Conservation (phyloP, 495 filamentous ascomycete species). For the Aspergillus carlsbadensis region DNA sequence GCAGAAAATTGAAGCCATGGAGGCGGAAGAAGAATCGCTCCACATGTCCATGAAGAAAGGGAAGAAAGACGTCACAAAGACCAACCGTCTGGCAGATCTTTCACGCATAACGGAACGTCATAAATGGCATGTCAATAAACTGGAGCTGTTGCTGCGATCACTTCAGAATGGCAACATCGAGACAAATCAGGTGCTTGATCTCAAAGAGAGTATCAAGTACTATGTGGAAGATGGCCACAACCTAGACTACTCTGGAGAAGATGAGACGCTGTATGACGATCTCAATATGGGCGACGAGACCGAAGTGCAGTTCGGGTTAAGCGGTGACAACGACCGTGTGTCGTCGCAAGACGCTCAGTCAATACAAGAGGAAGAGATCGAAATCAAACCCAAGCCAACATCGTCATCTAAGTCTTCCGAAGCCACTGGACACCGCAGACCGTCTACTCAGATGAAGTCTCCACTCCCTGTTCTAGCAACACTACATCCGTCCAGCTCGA, state of each 20-base stretch:
- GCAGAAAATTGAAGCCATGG: constrained; percentile 84
- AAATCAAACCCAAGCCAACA: constrained; percentile 56
- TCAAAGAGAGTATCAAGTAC: constrained; percentile 91
- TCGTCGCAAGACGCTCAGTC: constrained; percentile 97
- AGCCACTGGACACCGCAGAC: constrained; percentile 58
- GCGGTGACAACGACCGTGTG: constrained; percentile 75
- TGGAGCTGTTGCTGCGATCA: constrained; percentile 86
- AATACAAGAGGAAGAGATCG: constrained; percentile 76
- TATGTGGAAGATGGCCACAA: constrained; percentile 90
- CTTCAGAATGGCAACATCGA: constrained; percentile 93
- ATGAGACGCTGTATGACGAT: constrained; percentile 95
- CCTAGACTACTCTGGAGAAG: constrained; percentile 78
- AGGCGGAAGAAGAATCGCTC: constrained; percentile 86
- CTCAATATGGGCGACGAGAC: constrained; percentile 85
- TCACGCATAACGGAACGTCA: constrained; percentile 82
- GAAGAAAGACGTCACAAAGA: constrained; percentile 78
- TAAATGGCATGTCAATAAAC: constrained; percentile 92
- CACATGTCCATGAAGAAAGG: constrained; percentile 90
- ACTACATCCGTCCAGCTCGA: constrained; percentile 51
- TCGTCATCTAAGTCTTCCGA: constrained; percentile 14
- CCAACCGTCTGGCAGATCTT: constrained; percentile 84
- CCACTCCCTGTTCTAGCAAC: constrained; percentile 89
- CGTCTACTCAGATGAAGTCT: constrained; percentile 90
- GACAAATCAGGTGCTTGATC: constrained; percentile 73
- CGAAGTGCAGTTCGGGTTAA: constrained; percentile 79